phyloP scores from a whole-genome alignment of 352 stramenopile species.

The Globisporangium barbulae region DNA sequence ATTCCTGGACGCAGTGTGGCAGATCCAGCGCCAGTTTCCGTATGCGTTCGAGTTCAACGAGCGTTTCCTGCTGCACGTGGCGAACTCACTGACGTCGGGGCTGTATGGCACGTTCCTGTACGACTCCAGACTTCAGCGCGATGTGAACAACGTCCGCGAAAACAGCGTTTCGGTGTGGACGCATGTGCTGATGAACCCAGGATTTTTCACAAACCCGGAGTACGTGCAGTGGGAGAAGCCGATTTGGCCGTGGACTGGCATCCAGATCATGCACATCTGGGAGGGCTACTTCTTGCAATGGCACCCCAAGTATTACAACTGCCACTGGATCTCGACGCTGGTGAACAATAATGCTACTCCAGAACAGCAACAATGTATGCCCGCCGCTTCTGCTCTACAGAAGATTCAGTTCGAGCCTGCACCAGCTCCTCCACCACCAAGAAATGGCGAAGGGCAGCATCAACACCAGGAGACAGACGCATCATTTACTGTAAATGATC shows the following conservation, averaged over 20 bases:
- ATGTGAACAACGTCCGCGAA: slow-evolving; percentile 50
- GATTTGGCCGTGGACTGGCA: slow-evolving; percentile 80
- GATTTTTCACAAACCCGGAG: slow-evolving; percentile 43
- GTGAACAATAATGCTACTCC: slow-evolving; percentile 16
- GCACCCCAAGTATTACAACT: slow-evolving; percentile 82
- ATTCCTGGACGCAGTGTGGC: slow-evolving; percentile 83
- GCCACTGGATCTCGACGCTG: slow-evolving; percentile 64
- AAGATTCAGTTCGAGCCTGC: slow-evolving; percentile 11
- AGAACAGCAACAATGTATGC: slow-evolving; percentile 9
- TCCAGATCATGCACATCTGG: slow-evolving; percentile 80
- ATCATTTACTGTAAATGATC: not conserved
- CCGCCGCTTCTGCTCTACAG: not conserved
- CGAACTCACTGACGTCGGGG: slow-evolving; percentile 75
- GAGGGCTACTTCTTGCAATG: slow-evolving; percentile 85
- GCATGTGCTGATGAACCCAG: slow-evolving; percentile 51
- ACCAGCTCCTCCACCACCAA: not conserved
- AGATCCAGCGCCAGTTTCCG: slow-evolving; percentile 80
- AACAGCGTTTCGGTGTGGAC: slow-evolving; percentile 80
- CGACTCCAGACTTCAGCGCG: slow-evolving; percentile 65
- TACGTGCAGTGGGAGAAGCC: slow-evolving; percentile 48
- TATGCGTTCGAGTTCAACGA: slow-evolving; percentile 87
- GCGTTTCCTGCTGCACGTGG: slow-evolving; percentile 73
- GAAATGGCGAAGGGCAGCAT: not conserved
- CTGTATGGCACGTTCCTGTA: slow-evolving; percentile 85
- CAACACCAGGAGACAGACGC: not conserved